Conservation (phyloP, 306 rosid genomes). For the Sesbania bispinosa region DNA sequence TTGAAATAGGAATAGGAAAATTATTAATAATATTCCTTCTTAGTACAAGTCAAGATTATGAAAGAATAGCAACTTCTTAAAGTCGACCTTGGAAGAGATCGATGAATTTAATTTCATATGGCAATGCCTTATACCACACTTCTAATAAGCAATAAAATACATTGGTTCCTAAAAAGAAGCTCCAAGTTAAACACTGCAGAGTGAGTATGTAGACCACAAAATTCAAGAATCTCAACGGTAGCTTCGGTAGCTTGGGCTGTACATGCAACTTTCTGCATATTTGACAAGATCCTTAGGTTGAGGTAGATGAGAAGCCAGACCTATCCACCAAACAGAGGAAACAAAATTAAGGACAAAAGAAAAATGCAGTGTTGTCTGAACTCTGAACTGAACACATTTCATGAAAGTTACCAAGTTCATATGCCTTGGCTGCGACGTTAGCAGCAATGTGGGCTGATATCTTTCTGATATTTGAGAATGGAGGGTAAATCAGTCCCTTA, state of each 20-base stretch:
- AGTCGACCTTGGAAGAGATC: not conserved
- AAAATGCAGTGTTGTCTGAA: not conserved
- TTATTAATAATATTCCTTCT: not conserved
- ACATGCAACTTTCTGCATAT: slow-evolving; percentile 96
- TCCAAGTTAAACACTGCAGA: not conserved
- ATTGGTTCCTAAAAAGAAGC: not conserved
- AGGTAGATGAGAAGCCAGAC: slow-evolving; percentile 92
- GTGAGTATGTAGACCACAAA: not conserved
- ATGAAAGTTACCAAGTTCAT: slow-evolving; percentile 74
- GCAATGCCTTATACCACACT: slow-evolving; percentile 27
- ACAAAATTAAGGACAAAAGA: not conserved
- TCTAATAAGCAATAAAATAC: slow-evolving; percentile 8
- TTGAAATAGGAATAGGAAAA: not conserved
- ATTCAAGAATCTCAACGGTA: slow-evolving; percentile 48
- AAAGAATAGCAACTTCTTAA: slow-evolving; percentile 12
- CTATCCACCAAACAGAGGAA: slow-evolving; percentile 37
- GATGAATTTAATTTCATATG: slow-evolving; percentile 11
- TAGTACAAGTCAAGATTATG: not conserved
- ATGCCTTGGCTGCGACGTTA: slow-evolving; percentile 77
- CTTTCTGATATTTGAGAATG: slow-evolving; percentile 87
- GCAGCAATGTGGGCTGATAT: slow-evolving; percentile 97
- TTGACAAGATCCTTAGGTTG: slow-evolving; percentile 86
- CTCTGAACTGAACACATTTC: not conserved
- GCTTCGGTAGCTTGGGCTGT: slow-evolving; percentile 83
- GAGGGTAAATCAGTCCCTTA: slow-evolving; percentile 96